A percentile compares a stretch with the other conserved stretches of the same genome.
Evolutionary conservation across 768 basidiomycete species (phyloP).

Genomic region (Boletus bicolor): DNA sequence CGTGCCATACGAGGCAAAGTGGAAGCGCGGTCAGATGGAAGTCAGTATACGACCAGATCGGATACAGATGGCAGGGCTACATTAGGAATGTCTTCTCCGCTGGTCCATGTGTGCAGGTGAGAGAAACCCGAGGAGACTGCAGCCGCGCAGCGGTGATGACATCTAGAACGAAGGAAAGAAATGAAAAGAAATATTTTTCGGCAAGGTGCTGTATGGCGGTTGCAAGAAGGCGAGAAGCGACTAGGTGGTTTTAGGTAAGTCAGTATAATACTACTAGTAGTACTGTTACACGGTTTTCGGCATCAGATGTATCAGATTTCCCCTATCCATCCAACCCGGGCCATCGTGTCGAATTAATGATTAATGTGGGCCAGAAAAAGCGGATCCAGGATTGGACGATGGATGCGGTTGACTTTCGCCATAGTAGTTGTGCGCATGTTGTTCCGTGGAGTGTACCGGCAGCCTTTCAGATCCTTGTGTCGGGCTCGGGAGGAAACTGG

Average conservation of each 20-base stretch:
- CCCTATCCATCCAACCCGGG: constrained; percentile 17
- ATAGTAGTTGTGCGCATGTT: constrained; percentile 30
- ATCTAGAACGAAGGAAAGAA: constrained; percentile 20
- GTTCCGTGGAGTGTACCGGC: constrained; percentile 24
- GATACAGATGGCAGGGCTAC: constrained; percentile 22
- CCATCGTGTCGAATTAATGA: constrained; percentile 19
- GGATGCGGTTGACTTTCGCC: constrained; percentile 28
- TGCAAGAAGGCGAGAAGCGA: constrained; percentile 31
- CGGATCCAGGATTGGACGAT: constrained; percentile 26
- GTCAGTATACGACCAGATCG: constrained; percentile 15
- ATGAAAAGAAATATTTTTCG: constrained; percentile 18
- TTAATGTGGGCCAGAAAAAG: constrained; percentile 32
- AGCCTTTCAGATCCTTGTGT: constrained; percentile 30
- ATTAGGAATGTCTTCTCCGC: constrained; percentile 24
- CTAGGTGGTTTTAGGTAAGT: constrained; percentile 32
- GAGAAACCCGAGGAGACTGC: constrained; percentile 23
- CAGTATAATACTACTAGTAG: constrained; percentile 35
- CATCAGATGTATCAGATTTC: constrained; percentile 17
- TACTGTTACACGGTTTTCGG: constrained; percentile 32
- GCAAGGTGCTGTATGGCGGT: constrained; percentile 16
- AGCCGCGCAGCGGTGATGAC: constrained; percentile 21
- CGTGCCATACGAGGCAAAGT: constrained; percentile 13
- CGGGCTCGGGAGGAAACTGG: constrained; percentile 30
- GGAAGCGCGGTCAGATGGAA: constrained; percentile 14
- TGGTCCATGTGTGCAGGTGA: constrained; percentile 16